These are phyloP conservation scores for Francoa sonchifolia DNA, from an alignment of 441 rosid species.

Conservation along the genomic window DNA sequence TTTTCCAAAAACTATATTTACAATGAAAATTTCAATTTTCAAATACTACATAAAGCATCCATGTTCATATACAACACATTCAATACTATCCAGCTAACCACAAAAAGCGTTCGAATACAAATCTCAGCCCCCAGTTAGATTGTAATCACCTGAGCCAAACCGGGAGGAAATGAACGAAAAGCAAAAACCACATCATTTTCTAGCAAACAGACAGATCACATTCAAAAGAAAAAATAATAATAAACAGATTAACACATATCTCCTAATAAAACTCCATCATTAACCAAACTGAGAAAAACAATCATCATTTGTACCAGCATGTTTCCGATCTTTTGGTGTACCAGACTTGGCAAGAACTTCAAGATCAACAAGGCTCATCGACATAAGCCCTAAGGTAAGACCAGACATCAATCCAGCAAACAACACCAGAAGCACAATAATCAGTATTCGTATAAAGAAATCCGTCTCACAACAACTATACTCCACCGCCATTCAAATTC, in stretches of 20 bases:
- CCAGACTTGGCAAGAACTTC: constrained; percentile 98
- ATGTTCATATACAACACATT: too few relatives aligned
- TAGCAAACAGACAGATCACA: not conserved
- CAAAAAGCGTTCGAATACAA: too few relatives aligned
- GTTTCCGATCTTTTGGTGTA: constrained; percentile 48
- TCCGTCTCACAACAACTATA: constrained; percentile 36
- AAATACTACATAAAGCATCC: too few relatives aligned
- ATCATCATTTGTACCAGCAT: constrained; percentile 51
- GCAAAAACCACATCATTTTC: too few relatives aligned
- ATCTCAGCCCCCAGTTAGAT: too few relatives aligned
- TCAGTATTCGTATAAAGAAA: constrained; percentile 52
- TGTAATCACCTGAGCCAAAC: too few relatives aligned
- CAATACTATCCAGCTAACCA: too few relatives aligned
- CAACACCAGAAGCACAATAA: constrained; percentile 45
- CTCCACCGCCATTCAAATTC: constrained; percentile 74
- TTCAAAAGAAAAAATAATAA: too few relatives aligned
- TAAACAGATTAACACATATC: too few relatives aligned
- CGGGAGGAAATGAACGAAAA: too few relatives aligned
- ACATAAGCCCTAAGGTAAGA: constrained; percentile 91
- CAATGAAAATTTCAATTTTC: too few relatives aligned
- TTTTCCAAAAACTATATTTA: too few relatives aligned
- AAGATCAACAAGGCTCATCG: constrained; percentile 89
- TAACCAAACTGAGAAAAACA: not conserved
- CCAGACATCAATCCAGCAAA: constrained; percentile 98
- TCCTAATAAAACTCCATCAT: not conserved